These are phyloP conservation scores for Epicoccum nigrum DNA, from an alignment of 2,329 filamentous ascomycete genomes.

Conservation along the genomic window DNA sequence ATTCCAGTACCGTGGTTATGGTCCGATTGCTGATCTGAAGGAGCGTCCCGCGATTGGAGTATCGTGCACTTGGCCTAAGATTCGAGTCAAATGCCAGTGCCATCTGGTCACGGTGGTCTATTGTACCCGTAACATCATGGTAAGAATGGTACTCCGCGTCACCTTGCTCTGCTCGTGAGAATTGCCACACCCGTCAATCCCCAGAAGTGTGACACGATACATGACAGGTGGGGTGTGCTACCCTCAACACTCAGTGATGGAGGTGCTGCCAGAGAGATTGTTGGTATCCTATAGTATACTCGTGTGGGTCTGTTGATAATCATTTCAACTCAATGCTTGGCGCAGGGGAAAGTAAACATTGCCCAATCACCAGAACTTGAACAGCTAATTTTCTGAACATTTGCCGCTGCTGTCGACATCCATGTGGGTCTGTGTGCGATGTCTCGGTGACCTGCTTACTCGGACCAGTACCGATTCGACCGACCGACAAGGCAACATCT, in stretches of 20 bases:
- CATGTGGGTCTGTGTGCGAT: conserved; percentile 6
- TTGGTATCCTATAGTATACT: conserved; percentile 10
- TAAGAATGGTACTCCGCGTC: conserved; percentile 17
- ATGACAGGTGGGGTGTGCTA: conserved; percentile 16
- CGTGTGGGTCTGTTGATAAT: conserved; percentile 3
- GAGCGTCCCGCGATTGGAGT: background rate
- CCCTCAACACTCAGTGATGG: conserved; percentile 16
- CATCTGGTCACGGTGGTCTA: conserved; percentile 1
- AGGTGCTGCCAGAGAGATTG: conserved; percentile 4
- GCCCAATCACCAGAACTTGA: conserved; percentile 1
- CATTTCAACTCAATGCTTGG: background rate
- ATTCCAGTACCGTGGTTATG: conserved; percentile 6
- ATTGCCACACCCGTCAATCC: conserved; percentile 17
- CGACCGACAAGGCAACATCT: background rate
- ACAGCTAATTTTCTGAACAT: background rate
- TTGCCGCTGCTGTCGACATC: conserved; percentile 7
- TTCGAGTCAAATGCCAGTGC: background rate
- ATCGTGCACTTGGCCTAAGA: background rate
- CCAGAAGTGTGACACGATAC: conserved; percentile 15
- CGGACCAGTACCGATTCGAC: conserved; percentile 9
- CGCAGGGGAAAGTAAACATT: background rate
- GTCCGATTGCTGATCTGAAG: background rate
- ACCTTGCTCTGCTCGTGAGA: conserved; percentile 14
- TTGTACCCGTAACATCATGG: background rate
- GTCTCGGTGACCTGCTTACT: conserved; percentile 3